Percentiles rank a stretch among this genome's conserved stretches.
phyloP scores from a whole-genome alignment of 139 green algal genomes.

The Edaphochlamys debaryana region DNA sequence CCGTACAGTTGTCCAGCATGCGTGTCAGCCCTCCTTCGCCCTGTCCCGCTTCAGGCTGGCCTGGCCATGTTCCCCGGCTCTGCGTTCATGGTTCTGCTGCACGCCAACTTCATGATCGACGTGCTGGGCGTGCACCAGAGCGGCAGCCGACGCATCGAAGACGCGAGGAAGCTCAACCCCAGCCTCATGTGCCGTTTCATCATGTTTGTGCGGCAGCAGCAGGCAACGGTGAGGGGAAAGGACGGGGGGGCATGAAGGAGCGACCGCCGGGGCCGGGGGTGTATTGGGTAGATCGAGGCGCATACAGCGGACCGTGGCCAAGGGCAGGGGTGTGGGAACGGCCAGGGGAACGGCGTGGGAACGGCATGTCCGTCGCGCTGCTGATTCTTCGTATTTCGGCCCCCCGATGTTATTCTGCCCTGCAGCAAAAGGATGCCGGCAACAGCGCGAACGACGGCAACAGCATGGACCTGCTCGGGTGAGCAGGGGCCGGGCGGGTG shows the following conservation, averaged over 20 bases:
- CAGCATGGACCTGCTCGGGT: slow-evolving; percentile 34
- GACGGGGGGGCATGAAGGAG: too few species aligned
- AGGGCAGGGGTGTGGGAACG: too few species aligned
- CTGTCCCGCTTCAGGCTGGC: slow-evolving; percentile 11
- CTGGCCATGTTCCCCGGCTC: slow-evolving; percentile 31
- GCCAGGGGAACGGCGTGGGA: too few species aligned
- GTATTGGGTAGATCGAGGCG: too few species aligned
- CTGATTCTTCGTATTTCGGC: too few species aligned
- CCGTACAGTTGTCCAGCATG: too few species aligned
- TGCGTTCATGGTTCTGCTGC: slow-evolving; percentile 32
- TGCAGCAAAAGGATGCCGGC: slow-evolving; percentile 18
- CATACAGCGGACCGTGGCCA: too few species aligned
- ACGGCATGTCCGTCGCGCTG: too few species aligned
- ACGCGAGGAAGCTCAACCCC: slow-evolving; percentile 10
- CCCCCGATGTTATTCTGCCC: neutral
- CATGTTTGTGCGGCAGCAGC: slow-evolving; percentile 31
- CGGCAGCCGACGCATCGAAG: slow-evolving; percentile 32
- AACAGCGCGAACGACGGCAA: neutral
- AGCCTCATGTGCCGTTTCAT: slow-evolving; percentile 34
- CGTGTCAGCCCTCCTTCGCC: too few species aligned
- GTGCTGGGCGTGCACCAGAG: neutral
- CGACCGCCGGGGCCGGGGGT: too few species aligned
- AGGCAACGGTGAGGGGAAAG: slow-evolving; percentile 15
- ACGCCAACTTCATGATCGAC: slow-evolving; percentile 41
- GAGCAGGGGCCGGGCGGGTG: too few species aligned